Evolutionary conservation across 2,329 filamentous ascomycete genomes (phyloP).

Genomic region (Aschersonia sp.): DNA sequence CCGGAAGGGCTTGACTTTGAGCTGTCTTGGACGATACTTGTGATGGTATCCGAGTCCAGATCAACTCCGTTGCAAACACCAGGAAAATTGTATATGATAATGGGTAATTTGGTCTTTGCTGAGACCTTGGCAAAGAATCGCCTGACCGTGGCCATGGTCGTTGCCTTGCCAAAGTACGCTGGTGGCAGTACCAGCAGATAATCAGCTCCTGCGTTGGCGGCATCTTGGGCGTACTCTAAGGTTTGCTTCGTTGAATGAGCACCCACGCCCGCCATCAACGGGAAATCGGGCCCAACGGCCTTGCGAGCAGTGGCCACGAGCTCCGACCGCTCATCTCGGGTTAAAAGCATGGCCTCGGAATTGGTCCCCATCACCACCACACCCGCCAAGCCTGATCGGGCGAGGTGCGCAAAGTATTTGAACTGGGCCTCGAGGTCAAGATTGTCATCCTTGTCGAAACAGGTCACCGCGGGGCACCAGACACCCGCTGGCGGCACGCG

Average conservation of each 20-base stretch:
- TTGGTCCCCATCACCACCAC: slow-evolving; percentile 40
- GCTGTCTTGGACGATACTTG: slow-evolving; percentile 10
- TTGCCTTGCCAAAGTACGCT: slow-evolving; percentile 22
- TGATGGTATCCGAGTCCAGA: slow-evolving; percentile 50
- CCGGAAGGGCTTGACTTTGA: slow-evolving; percentile 8
- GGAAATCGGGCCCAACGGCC: slow-evolving; percentile 72
- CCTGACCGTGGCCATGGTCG: slow-evolving; percentile 23
- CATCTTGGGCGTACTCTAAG: slow-evolving; percentile 43
- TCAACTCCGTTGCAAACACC: slow-evolving; percentile 52
- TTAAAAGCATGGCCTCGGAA: slow-evolving; percentile 40
- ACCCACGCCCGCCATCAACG: slow-evolving; percentile 59
- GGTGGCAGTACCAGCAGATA: slow-evolving; percentile 8
- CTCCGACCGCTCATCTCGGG: slow-evolving; percentile 40
- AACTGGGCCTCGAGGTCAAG: slow-evolving; percentile 31
- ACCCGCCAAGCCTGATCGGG: slow-evolving; percentile 31
- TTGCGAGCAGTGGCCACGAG: slow-evolving; percentile 52
- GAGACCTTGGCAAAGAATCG: slow-evolving; percentile 27
- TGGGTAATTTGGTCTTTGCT: slow-evolving; percentile 41
- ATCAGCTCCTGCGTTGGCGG: slow-evolving; percentile 18
- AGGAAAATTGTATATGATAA: slow-evolving; percentile 63
- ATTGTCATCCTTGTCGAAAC: slow-evolving; percentile 34
- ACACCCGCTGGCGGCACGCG: slow-evolving; percentile 21
- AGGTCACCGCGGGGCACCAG: slow-evolving; percentile 38
- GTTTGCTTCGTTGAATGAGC: slow-evolving; percentile 51
- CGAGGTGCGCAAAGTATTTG: slow-evolving; percentile 36